Base-by-base conservation (phyloP, 2,329 filamentous ascomycete species). In the Hirsutella rhossiliensis region DNA sequence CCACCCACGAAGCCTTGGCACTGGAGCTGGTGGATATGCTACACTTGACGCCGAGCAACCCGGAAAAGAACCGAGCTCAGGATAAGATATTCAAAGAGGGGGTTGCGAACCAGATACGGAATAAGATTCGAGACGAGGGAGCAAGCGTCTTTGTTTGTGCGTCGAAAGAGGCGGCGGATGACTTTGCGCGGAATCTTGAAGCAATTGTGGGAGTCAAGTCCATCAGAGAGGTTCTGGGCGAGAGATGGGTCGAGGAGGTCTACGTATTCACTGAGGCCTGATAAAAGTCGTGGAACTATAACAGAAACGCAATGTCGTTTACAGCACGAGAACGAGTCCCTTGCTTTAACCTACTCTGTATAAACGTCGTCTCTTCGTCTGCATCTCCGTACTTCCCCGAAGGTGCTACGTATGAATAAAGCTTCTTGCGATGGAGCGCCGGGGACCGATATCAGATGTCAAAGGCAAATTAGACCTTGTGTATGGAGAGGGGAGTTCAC, bases 181-280 rank as follows among this genome's bases (percentile, higher is more conserved):
- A 44, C 18, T 44, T 44, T 40, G 42, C 42, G 15, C 15, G 20
- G 6, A 44, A 44, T 11, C 37, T 44, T 12, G 42, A 28, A 8
- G 42, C 42, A 8, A 39, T 44, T 12, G 29, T 44, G 11, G 42
- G 42, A 3, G 42, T 44, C 5, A 7, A 18, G 11, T 44, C 42
- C 11, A 44, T 44, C n/a, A 29, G 42, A 11, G 37, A 44, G 6
- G 37, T 28, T 3, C 37, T 44, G 12, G 42, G 42, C 3, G 42
- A 44, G 11, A 31, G 42, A 40, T 44, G 42, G 42, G 29, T 44
- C 5, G 42, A 44, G 15, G 42, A 44, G 37, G 37, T 44, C 18
- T 44, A 44, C 29, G 42, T 44, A 7, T 44, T n/a, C 12, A 23
- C 42, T 4, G 17, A 31, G 23, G 30, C 17, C 9, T 41, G 28